phyloP scores from a whole-genome alignment of 2,329 filamentous ascomycete species.

The Neonectria sp. region DNA sequence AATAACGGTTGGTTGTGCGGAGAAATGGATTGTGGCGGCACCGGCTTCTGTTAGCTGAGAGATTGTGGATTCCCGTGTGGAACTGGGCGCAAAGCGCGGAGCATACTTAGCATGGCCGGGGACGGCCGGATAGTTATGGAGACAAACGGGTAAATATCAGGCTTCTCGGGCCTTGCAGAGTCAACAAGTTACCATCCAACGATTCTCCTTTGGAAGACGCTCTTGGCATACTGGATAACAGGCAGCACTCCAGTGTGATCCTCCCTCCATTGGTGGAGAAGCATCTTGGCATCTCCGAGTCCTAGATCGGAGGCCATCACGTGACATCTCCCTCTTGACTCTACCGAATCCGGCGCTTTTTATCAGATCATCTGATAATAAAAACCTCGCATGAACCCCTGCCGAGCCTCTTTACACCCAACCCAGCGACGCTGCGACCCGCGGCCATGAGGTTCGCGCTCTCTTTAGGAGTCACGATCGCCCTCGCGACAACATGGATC shows the following conservation, averaged over 20 bases:
- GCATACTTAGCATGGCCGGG: background rate
- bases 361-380: conserved; percentile 52
- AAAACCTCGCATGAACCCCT: conserved; percentile 36
- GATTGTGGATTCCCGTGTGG: background rate
- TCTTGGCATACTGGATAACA: background rate
- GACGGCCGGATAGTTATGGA: background rate
- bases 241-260: background rate
- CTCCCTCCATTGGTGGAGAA: conserved; percentile 3
- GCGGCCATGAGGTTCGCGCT: conserved; percentile 38
- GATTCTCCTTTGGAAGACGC: background rate
- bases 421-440: conserved; percentile 21
- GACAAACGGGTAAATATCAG: background rate
- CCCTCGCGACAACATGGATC: conserved; percentile 12
- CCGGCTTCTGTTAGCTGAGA: background rate
- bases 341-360: conserved; percentile 13
- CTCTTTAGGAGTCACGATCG: background rate
- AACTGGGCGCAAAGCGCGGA: no score
- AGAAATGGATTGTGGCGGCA: no score
- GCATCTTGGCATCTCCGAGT: background rate
- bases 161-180: background rate
- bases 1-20: background rate
- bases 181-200: background rate
- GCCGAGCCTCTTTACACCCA: conserved; percentile 1
- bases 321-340: background rate
- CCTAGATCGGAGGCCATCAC: background rate